Evolutionary conservation across 768 basidiomycete species (phyloP), one percentile per base, ranked within the genome.

Genomic region (Obba rivulosa): DNA sequence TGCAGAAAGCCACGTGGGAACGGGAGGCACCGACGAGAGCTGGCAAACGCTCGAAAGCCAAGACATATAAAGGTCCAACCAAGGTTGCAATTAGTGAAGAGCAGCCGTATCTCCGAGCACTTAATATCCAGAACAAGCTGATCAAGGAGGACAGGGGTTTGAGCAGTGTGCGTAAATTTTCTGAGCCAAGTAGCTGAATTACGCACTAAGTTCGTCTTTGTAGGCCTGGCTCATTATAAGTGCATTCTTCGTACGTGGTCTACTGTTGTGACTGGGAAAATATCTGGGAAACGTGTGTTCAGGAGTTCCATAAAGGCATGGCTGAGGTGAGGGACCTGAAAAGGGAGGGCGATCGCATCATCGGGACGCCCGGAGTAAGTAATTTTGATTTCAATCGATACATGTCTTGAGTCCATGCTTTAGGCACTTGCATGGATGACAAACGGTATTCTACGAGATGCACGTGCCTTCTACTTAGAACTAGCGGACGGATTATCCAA

Each of bases 361-460:
- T 7, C 8, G 45, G 41, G 17, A 20, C 8, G 8, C 36, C 20
- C 4, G 28, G 34, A 14, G 36, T 34, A 39, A 41, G 38, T 18
- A n/a, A n/a, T n/a, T n/a, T n/a, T n/a, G n/a, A n/a, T n/a, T n/a
- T n/a, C n/a, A n/a, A n/a, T 36, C 20, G 45, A 18, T 36, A 22
- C 13, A 9, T 36, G n/a, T n/a, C n/a, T n/a, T n/a, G n/a, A n/a
- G n/a, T n/a, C n/a, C n/a, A n/a, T n/a, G 13, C n/a, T 41, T 10
- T 49, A 74, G 71, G 64, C 57, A 5, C 45, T 72, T 14, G 42
- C 41, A 9, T 10, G 50, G 46, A 51, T 75, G 43, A 60, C 65
- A n/a, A 67, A 72, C 42, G 72, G 62, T 2, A 55, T 75, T 16
- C 58, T 75, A 41, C 59, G 66, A 14, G 74, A 76, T 41, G 52